Evolutionary conservation across 2,329 filamentous ascomycete species (phyloP).

Genomic region (Hypoxylon sp.): DNA sequence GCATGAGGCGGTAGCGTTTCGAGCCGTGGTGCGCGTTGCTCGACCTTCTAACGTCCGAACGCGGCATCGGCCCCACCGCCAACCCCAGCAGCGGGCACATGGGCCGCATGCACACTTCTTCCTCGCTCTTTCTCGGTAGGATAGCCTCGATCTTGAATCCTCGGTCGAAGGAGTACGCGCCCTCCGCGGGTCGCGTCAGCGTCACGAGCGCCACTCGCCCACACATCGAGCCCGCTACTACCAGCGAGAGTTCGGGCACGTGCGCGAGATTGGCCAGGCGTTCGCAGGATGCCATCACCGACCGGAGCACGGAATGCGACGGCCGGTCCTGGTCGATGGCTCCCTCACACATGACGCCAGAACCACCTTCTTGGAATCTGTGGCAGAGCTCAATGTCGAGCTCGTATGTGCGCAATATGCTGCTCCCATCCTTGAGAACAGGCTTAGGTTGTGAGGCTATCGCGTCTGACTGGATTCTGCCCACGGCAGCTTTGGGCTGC

Average conservation of each 20-base stretch:
- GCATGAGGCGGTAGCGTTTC: slow-evolving; percentile 67
- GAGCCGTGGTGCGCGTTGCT: slow-evolving; percentile 38
- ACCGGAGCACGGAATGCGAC: slow-evolving; percentile 45
- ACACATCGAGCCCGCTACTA: slow-evolving; percentile 71
- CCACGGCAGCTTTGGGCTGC: not conserved
- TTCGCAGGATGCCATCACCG: slow-evolving; percentile 46
- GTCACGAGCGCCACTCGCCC: slow-evolving; percentile 70
- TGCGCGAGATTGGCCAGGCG: slow-evolving; percentile 69
- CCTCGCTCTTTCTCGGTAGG: slow-evolving; percentile 56
- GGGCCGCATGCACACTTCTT: slow-evolving; percentile 54
- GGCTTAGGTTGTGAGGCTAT: not conserved
- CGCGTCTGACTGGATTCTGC: not conserved
- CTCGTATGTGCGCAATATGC: slow-evolving; percentile 58
- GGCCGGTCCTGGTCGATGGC: slow-evolving; percentile 39
- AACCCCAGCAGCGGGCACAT: slow-evolving; percentile 69
- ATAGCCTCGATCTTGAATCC: slow-evolving; percentile 63
- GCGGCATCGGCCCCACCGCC: slow-evolving; percentile 70
- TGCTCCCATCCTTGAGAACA: slow-evolving; percentile 32
- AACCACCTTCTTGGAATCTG: slow-evolving; percentile 40
- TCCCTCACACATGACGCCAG: slow-evolving; percentile 46
- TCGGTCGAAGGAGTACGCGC: slow-evolving; percentile 45
- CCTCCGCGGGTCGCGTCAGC: slow-evolving; percentile 57
- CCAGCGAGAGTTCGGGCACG: slow-evolving; percentile 74
- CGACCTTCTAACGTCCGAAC: slow-evolving; percentile 43
- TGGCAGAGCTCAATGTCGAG: slow-evolving; percentile 59